Conservation (phyloP, 768 basidiomycete genomes). For the Cystobasidium ongulense region DNA sequence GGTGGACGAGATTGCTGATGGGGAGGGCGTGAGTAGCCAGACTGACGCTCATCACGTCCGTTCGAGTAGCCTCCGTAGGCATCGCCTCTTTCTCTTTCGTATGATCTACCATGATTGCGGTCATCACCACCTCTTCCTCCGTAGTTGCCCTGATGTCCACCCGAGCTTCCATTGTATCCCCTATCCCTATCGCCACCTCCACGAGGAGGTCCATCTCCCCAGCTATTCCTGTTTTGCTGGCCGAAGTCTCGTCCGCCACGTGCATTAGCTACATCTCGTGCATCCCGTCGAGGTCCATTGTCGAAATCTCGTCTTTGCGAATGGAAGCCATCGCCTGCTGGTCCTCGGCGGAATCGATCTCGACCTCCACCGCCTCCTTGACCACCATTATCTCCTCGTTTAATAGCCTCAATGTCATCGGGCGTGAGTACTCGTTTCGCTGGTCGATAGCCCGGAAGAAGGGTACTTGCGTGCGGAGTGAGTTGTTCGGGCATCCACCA, state of each 20-base stretch:
- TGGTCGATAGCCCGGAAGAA: conserved; percentile 65
- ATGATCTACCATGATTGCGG: neutral
- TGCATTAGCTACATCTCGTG: neutral
- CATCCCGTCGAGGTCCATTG: conserved; percentile 8
- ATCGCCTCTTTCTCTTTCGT: neutral
- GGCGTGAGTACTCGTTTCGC: conserved; percentile 57
- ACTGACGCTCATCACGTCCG: neutral
- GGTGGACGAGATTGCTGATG: neutral
- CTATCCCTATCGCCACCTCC: neutral
- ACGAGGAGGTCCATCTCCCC: neutral
- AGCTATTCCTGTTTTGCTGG: neutral
- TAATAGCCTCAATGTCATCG: conserved; percentile 57
- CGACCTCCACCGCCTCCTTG: neutral
- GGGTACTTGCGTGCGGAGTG: conserved; percentile 70
- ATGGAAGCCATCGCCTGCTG: conserved; percentile 17
- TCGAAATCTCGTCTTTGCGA: conserved; percentile 21
- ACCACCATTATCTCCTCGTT: conserved; percentile 7
- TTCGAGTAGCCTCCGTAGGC: neutral
- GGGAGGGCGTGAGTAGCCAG: neutral
- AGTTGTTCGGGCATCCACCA: conserved; percentile 85
- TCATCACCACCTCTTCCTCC: neutral
- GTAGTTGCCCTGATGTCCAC: neutral
- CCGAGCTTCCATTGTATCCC: neutral
- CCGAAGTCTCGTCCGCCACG: neutral
- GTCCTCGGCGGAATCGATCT: neutral